Evolutionary conservation across 805 yeast species (phyloP), one percentile per base, ranked within the genome.

Genomic region (Wickerhamiella alocasiicola): DNA sequence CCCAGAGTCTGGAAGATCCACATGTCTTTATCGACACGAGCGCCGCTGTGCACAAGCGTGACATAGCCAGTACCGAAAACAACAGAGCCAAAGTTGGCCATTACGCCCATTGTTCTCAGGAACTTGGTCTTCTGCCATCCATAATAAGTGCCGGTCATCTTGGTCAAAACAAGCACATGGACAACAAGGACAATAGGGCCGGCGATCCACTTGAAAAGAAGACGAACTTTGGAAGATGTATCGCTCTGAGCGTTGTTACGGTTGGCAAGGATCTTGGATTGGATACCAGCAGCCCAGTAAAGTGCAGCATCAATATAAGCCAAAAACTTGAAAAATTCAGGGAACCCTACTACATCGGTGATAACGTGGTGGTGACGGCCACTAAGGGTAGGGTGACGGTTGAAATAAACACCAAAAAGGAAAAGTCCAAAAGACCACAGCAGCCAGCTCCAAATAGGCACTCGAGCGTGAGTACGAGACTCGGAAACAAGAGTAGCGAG

Each of bases 291-390:
- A 5, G 25, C 29, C 41, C 41, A 37, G 20, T 17, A 19, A 3
- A 30, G 23, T 13, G 25, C 35, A 12, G 34, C 21, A 7, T 18
- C 15, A n/a, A 30, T 13, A 19, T 23, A 30, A 15, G 30, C 23
- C 16, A 30, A 15, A n/a, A 23, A 21, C 9, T 30, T 23, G 23
- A 37, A 37, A 16, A 25, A 20, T 11, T 4, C 27, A 19, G 41
- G 41, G 17, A 28, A 37, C 5, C 29, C 35, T 6, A 37, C 35
- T 9, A 37, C 27, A 17, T 37, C 41, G 16, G 41, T 37, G n/a
- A 37, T 37, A 23, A 37, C 32, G 27, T 37, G 41, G 30, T 30
- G 41, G 28, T 37, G 41, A 23, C 41, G 32, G 4, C 25, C 34
- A n/a, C 27, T 17, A n/a, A 25, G n/a, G 11, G 20, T 29, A 2